These are phyloP conservation scores for Carex cristatella DNA, from an alignment of 176 grass and related monocot genomes.

Conservation along the genomic window DNA sequence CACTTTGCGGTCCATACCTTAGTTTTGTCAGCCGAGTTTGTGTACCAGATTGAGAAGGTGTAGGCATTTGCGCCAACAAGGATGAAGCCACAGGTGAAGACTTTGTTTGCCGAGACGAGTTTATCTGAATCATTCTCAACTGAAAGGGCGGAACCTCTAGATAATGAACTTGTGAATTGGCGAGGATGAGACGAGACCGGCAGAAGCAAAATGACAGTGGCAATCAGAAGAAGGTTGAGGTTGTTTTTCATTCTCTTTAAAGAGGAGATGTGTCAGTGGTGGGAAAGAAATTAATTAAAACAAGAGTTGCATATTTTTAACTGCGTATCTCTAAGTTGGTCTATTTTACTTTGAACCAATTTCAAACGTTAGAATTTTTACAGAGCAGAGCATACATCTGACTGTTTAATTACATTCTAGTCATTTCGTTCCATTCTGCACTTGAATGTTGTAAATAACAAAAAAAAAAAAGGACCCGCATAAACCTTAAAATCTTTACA, in stretches of 20 bases:
- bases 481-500: background rate
- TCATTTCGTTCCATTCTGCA: background rate
- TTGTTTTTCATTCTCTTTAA: background rate
- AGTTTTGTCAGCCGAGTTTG: constrained; percentile 20
- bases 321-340: background rate
- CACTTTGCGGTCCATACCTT: constrained; percentile 42
- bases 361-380: background rate
- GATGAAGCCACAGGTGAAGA: constrained; percentile 43
- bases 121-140: constrained; percentile 25
- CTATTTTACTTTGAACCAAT: background rate
- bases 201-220: background rate
- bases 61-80: constrained; percentile 25
- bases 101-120: constrained; percentile 25
- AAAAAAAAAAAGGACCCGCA: background rate
- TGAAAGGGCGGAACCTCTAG: constrained; percentile 5
- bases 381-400: background rate
- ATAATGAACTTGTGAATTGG: background rate
- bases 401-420: background rate
- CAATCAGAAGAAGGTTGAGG: background rate
- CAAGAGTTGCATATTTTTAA: background rate
- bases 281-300: background rate
- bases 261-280: background rate
- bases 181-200: background rate
- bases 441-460: too few species aligned
- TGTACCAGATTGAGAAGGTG: constrained; percentile 50